Percentiles rank a stretch among this genome's conserved stretches.
Conservation (phyloP, 768 basidiomycete species). For the Hydnum rufescens region DNA sequence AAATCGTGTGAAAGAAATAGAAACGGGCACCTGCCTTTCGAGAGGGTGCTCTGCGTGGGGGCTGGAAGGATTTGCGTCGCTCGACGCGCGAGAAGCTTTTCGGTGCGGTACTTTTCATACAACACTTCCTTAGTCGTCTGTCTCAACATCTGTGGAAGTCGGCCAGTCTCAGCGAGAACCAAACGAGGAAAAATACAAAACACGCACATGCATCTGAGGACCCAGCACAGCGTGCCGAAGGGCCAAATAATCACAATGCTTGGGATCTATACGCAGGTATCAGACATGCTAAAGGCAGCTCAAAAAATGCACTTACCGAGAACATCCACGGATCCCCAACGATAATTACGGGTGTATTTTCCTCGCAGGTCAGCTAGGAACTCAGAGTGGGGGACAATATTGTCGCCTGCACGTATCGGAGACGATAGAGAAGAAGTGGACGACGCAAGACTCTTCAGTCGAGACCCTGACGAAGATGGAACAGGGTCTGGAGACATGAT, state of each 20-base stretch:
- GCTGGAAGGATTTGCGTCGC: too few relatives aligned
- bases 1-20: too few relatives aligned
- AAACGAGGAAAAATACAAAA: slow-evolving; percentile 10
- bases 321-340: slow-evolving; percentile 82
- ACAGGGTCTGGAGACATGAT: slow-evolving; percentile 52
- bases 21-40: too few relatives aligned
- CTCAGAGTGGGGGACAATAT: neutral
- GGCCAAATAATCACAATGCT: slow-evolving; percentile 74
- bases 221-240: slow-evolving; percentile 68
- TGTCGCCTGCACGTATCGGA: neutral
- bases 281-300: neutral
- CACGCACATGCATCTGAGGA: slow-evolving; percentile 64
- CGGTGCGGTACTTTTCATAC: slow-evolving; percentile 85
- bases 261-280: slow-evolving; percentile 27
- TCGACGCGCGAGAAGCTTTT: slow-evolving; percentile 72
- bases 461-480: neutral
- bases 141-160: slow-evolving; percentile 43
- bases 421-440: neutral
- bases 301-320: slow-evolving; percentile 17
- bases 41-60: too few relatives aligned
- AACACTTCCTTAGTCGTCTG: slow-evolving; percentile 69
- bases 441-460: neutral
- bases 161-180: neutral
- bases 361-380: slow-evolving; percentile 33
- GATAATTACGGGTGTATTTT: slow-evolving; percentile 54